phyloP scores from a whole-genome alignment of 148 eudicot genomes.

The Rhododendron vialii region DNA sequence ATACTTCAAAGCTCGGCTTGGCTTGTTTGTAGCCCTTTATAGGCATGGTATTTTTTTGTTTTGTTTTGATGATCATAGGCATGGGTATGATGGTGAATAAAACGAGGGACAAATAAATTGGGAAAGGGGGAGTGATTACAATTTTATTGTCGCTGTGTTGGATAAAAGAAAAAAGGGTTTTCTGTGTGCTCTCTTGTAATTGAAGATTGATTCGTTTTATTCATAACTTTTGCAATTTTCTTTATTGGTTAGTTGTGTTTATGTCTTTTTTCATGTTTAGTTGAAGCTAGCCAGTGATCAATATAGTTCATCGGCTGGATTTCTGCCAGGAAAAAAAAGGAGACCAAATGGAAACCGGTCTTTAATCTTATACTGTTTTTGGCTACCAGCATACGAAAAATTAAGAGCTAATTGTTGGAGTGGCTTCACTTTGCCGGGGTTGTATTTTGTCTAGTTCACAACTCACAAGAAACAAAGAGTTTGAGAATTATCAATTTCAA shows the following conservation, averaged over 20 bases:
- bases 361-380: neutral
- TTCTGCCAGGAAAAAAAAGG: neutral
- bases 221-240: neutral
- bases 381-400: neutral
- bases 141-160: neutral
- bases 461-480: neutral
- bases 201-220: neutral
- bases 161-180: neutral
- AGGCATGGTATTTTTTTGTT: neutral
- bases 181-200: neutral
- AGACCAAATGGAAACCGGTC: neutral
- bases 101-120: neutral
- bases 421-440: neutral
- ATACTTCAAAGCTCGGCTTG: neutral
- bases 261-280: neutral
- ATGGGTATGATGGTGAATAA: neutral
- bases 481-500: neutral
- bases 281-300: neutral
- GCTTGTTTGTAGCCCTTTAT: neutral
- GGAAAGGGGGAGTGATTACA: neutral
- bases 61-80: neutral
- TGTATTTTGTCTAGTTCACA: conserved; percentile 1
- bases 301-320: neutral
- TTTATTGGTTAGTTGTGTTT: neutral
- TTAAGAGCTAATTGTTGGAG: neutral